Conservation (phyloP, 306 rosid genomes). For the Mimosa bimucronata region DNA sequence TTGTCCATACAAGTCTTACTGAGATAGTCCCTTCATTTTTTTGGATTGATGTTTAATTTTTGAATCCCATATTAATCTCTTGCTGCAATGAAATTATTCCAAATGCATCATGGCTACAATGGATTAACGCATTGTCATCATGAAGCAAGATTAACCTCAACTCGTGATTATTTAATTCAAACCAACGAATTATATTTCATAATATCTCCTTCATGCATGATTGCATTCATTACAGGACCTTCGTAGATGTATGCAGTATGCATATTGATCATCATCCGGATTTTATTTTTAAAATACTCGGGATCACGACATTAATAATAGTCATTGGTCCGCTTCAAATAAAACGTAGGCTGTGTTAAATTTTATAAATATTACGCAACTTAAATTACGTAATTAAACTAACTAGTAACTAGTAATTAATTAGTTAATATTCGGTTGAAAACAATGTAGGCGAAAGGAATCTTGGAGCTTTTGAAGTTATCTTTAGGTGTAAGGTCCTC, state of each 20-base stretch:
- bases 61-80: not conserved
- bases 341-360: not conserved
- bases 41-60: not conserved
- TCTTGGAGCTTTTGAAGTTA: slow-evolving; percentile 4
- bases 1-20: not conserved
- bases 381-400: not conserved
- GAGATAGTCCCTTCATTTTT: not conserved
- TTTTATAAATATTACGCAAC: not conserved
- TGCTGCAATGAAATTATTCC: not conserved
- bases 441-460: slow-evolving; percentile 9
- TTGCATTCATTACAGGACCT: not conserved
- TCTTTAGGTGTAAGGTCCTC: slow-evolving; percentile 15
- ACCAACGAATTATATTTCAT: not conserved
- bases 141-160: not conserved
- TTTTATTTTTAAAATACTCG: not conserved
- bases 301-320: no score
- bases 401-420: no score
- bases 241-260: not conserved
- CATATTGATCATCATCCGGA: not conserved
- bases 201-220: not conserved
- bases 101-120: not conserved
- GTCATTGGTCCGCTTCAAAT: not conserved
- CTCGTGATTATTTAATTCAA: not conserved
- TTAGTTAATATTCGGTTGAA: not conserved
- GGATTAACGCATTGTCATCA: not conserved